phyloP scores from a whole-genome alignment of 2,329 filamentous ascomycete species.

The Helicocarpus griseus region DNA sequence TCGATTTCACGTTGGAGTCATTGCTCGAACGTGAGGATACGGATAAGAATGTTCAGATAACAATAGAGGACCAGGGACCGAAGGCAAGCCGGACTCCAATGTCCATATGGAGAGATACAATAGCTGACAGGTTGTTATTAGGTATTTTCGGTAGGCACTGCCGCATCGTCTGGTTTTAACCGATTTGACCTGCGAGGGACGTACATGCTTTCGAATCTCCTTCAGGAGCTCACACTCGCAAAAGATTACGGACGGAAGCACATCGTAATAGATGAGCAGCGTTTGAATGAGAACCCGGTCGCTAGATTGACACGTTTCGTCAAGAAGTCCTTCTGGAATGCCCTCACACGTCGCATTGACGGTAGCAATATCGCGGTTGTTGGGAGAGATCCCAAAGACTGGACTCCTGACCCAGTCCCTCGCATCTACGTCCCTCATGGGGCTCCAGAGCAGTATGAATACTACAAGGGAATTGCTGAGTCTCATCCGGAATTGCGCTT shows the following conservation, averaged over 20 bases:
- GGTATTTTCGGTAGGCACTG: conserved; percentile 76
- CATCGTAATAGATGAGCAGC: conserved; percentile 82
- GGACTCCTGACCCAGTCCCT: conserved; percentile 79
- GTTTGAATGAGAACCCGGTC: conserved; percentile 91
- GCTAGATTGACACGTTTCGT: conserved; percentile 79
- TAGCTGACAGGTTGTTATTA: conserved; percentile 28
- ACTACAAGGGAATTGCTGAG: conserved; percentile 71
- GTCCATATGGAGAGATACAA: not conserved
- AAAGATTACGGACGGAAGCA: conserved; percentile 82
- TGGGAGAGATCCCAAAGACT: conserved; percentile 86
- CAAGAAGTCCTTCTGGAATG: conserved; percentile 84
- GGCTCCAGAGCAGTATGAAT: conserved; percentile 78
- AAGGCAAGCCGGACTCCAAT: conserved; percentile 51
- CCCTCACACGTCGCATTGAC: conserved; percentile 81
- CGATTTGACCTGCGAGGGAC: conserved; percentile 87
- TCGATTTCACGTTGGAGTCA: conserved; percentile 70
- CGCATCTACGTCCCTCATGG: conserved; percentile 83
- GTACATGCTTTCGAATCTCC: conserved; percentile 92
- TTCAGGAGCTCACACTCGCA: conserved; percentile 88
- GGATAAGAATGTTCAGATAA: conserved; percentile 92
- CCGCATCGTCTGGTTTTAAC: conserved; percentile 75
- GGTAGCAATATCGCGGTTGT: conserved; percentile 69
- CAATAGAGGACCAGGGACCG: conserved; percentile 87
- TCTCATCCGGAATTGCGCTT: conserved; percentile 74
- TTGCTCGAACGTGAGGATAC: conserved; percentile 83